Percentiles rank a stretch among this genome's conserved stretches.
Evolutionary conservation across 148 eudicot genomes (phyloP).

Genomic region (Rhododendron henanense): DNA sequence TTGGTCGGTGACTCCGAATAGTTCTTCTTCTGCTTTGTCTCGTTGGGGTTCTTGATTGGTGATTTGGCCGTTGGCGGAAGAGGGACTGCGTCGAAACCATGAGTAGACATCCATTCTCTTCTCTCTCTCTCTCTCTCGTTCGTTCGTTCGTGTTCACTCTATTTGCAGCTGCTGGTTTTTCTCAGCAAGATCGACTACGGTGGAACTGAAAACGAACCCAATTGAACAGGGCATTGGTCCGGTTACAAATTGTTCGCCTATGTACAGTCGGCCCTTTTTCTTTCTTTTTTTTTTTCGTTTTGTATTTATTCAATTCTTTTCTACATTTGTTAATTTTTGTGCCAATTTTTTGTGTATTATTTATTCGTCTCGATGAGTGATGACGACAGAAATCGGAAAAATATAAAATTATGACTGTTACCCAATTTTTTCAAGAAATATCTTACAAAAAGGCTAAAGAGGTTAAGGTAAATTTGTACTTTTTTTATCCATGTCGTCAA

Average conservation of each 20-base stretch:
- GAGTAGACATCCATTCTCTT: slow-evolving; percentile 43
- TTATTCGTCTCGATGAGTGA: no score
- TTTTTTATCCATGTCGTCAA: no score
- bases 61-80: not conserved
- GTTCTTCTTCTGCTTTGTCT: slow-evolving; percentile 28
- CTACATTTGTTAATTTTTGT: no score
- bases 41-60: not conserved
- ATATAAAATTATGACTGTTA: no score
- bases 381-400: no score
- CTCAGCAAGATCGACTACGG: not conserved
- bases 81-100: slow-evolving; percentile 55
- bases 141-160: not conserved
- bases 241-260: not conserved
- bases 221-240: not conserved
- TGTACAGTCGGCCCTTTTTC: no score
- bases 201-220: not conserved
- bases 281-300: no score
- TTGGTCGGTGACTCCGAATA: slow-evolving; percentile 54
- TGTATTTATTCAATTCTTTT: no score
- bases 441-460: no score
- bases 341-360: no score
- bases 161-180: not conserved
- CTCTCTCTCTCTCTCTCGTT: not conserved
- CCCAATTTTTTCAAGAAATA: no score
- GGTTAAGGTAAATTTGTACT: no score